Evolutionary conservation across 2,329 filamentous ascomycete genomes (phyloP).

Genomic region (Fulvia fulva): DNA sequence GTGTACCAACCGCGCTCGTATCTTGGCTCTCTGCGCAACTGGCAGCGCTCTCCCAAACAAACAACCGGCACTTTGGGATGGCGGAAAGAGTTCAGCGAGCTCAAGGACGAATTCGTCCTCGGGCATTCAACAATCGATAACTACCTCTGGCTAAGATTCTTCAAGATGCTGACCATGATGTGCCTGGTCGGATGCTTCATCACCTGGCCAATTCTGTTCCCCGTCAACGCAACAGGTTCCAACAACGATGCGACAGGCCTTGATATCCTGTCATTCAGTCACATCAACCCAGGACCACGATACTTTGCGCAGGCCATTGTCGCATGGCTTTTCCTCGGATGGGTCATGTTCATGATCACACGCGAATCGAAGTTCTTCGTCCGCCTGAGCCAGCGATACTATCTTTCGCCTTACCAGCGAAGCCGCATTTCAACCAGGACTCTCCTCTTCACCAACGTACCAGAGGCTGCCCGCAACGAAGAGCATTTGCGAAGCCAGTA

Average conservation of each 20-base stretch:
- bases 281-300: conserved; percentile 37
- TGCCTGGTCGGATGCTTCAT: conserved; percentile 43
- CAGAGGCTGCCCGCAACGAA: conserved; percentile 38
- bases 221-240: conserved; percentile 40
- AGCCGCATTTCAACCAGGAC: conserved; percentile 44
- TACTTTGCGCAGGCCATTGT: conserved; percentile 43
- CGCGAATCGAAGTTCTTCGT: conserved; percentile 44
- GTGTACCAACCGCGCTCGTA: conserved; percentile 36
- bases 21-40: conserved; percentile 26
- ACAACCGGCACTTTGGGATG: conserved; percentile 49
- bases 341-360: conserved; percentile 44
- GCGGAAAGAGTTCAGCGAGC: conserved; percentile 35
- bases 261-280: conserved; percentile 32
- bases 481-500: conserved; percentile 37
- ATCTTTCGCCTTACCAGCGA: conserved; percentile 41
- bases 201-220: conserved; percentile 46
- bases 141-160: conserved; percentile 46
- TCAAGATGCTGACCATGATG: conserved; percentile 41
- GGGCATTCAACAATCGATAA: conserved; percentile 45
- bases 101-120: conserved; percentile 41
- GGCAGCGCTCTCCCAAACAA: conserved; percentile 47
- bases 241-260: conserved; percentile 20
- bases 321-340: conserved; percentile 39
- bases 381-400: conserved; percentile 46
- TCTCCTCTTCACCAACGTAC: conserved; percentile 45